Evolutionary conservation across 192 early-diverging fungal species (phyloP).

Genomic region (Rhizophagus prolifer): DNA sequence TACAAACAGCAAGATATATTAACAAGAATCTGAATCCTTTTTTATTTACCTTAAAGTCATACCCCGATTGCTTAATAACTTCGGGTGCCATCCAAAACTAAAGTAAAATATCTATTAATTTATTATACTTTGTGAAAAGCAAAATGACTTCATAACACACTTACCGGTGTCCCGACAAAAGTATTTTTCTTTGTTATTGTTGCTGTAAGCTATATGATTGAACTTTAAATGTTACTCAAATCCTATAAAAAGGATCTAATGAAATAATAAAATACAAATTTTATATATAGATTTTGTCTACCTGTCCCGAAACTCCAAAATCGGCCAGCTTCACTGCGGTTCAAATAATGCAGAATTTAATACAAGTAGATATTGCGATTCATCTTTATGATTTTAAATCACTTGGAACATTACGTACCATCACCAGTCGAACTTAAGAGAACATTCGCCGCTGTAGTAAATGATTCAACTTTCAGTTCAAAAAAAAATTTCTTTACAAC

Average conservation of each 20-base stretch:
- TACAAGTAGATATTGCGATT: neutral
- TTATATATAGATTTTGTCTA: constrained; percentile 23
- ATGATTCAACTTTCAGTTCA: neutral
- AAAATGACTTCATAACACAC: neutral
- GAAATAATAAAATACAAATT: neutral
- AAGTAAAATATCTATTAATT: neutral
- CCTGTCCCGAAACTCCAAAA: constrained; percentile 97
- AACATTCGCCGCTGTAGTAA: constrained; percentile 73
- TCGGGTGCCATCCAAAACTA: constrained; percentile 93
- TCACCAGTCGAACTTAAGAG: constrained; percentile 69
- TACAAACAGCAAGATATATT: neutral
- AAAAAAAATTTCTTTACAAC: neutral
- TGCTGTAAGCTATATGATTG: constrained; percentile 61
- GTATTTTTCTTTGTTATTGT: constrained; percentile 94
- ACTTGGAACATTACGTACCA: constrained; percentile 33
- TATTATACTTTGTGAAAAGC: neutral
- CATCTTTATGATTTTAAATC: neutral
- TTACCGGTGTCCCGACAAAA: constrained; percentile 94
- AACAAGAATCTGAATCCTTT: neutral
- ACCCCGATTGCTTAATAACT: constrained; percentile 92
- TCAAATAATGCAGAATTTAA: neutral
- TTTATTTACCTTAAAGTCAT: constrained; percentile 76
- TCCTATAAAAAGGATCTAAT: neutral
- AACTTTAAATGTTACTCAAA: neutral
- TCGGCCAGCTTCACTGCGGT: constrained; percentile 86